phyloP scores from a whole-genome alignment of 1,139 yeast species.

The Yamadazyma songkhlaensis region DNA sequence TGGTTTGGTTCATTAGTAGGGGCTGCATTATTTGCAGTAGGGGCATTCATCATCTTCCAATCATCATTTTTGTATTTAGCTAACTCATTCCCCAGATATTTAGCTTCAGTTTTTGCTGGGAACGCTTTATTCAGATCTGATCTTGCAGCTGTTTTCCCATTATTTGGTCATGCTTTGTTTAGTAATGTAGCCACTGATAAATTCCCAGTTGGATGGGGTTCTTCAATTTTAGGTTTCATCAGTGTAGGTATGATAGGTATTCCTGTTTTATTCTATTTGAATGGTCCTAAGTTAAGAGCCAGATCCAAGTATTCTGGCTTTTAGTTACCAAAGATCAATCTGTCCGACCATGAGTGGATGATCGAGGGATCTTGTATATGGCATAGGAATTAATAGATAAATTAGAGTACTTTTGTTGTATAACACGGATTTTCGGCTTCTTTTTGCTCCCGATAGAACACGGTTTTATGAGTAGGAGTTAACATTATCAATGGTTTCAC shows the following conservation, averaged over 20 bases:
- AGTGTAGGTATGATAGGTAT: slow-evolving; percentile 40
- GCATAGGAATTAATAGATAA: no score
- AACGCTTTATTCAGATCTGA: slow-evolving; percentile 51
- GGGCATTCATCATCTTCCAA: slow-evolving; percentile 42
- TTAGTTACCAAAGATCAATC: no score
- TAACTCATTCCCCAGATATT: slow-evolving; percentile 32
- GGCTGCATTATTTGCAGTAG: slow-evolving; percentile 33
- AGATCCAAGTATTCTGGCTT: slow-evolving; percentile 31
- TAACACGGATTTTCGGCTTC: no score
- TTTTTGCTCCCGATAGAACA: no score
- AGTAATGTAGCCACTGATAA: slow-evolving; percentile 39
- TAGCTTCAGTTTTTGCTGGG: slow-evolving; percentile 61
- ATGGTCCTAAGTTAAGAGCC: slow-evolving; percentile 50
- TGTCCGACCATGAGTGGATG: no score
- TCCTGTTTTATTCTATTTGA: slow-evolving; percentile 45
- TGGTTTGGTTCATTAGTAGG: slow-evolving; percentile 46
- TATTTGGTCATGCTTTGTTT: slow-evolving; percentile 55
- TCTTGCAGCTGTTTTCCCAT: slow-evolving; percentile 61
- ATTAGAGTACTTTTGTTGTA: no score
- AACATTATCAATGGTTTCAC: no score
- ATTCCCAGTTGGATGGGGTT: slow-evolving; percentile 59
- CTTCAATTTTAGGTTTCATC: slow-evolving; percentile 45
- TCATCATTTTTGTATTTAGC: slow-evolving; percentile 34
- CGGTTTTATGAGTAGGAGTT: no score
- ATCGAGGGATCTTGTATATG: no score